Conservation (phyloP, 1,284 basidiomycete genomes). For the Austropuccinia psidii region DNA sequence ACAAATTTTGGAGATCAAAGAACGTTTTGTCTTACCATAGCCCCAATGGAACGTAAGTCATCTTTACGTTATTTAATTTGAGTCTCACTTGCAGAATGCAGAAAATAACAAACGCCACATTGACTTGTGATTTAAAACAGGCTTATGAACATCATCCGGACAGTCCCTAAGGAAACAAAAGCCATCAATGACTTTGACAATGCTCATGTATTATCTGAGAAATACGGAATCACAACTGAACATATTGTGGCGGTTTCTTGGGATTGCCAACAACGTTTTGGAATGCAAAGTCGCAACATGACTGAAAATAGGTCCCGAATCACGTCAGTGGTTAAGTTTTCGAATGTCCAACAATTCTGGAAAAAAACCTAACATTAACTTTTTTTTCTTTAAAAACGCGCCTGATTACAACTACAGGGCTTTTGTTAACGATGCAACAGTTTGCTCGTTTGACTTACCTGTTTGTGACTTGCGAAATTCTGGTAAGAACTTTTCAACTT, state of each 20-base stretch:
- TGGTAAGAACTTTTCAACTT: neutral
- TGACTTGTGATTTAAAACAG: neutral
- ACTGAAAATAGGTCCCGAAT: neutral
- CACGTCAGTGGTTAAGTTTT: neutral
- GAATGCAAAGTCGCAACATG: constrained; percentile 1
- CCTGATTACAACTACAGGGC: neutral
- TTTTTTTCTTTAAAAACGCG: neutral
- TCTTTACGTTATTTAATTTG: neutral
- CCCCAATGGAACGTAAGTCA: constrained; percentile 22
- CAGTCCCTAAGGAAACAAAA: neutral
- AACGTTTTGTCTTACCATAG: constrained; percentile 11
- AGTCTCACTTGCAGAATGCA: too few relatives aligned
- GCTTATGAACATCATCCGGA: constrained; percentile 28
- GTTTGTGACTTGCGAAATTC: constrained; percentile 22
- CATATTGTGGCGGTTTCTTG: constrained; percentile 5
- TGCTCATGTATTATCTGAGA: constrained; percentile 16
- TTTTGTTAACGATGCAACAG: neutral
- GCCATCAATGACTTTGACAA: constrained; percentile 33
- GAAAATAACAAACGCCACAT: neutral
- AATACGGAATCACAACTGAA: constrained; percentile 26
- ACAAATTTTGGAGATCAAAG: neutral
- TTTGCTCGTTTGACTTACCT: constrained; percentile 19
- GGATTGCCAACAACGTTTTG: constrained; percentile 25
- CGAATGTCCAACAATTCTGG: neutral
- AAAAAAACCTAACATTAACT: neutral